phyloP scores from a whole-genome alignment of 208 protist genomes.

The Acanthamoeba sp. region DNA sequence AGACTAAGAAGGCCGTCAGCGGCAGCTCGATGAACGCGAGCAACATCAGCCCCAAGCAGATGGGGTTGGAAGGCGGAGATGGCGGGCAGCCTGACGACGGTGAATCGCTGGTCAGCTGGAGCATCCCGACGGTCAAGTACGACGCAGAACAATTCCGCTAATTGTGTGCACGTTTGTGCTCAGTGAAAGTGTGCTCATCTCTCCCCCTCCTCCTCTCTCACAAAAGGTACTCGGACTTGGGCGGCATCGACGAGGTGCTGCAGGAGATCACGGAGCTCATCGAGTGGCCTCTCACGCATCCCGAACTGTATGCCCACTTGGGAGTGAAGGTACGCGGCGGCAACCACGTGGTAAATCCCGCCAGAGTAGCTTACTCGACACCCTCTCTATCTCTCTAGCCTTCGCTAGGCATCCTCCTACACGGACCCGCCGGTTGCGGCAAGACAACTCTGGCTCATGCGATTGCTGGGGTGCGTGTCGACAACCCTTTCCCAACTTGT shows the following conservation, averaged over 20 bases:
- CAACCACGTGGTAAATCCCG: too few species aligned
- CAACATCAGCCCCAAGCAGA: constrained; percentile 20
- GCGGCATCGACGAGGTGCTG: constrained; percentile 37
- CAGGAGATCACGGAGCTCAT: constrained; percentile 65
- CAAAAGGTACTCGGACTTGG: constrained; percentile 55
- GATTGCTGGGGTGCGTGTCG: constrained; percentile 42
- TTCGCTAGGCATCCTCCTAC: constrained; percentile 46
- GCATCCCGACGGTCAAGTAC: constrained; percentile 12
- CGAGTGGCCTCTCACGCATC: constrained; percentile 67
- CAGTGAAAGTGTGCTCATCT: too few species aligned
- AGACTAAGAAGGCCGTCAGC: background rate
- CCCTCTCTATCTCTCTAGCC: background rate
- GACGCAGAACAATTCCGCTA: too few species aligned
- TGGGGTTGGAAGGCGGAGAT: constrained; percentile 34
- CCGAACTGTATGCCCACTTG: constrained; percentile 66
- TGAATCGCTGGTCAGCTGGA: constrained; percentile 7
- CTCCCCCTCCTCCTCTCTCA: background rate
- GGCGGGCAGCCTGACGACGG: background rate
- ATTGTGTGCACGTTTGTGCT: too few species aligned
- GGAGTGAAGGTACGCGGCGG: background rate
- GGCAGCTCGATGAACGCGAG: constrained; percentile 5
- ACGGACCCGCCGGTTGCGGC: constrained; percentile 69
- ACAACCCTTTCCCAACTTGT: background rate
- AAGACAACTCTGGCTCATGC: constrained; percentile 68
- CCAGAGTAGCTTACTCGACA: too few species aligned